These are phyloP conservation scores for Xylaria venustula DNA, from an alignment of 495 filamentous ascomycete species.

Conservation along the genomic window DNA sequence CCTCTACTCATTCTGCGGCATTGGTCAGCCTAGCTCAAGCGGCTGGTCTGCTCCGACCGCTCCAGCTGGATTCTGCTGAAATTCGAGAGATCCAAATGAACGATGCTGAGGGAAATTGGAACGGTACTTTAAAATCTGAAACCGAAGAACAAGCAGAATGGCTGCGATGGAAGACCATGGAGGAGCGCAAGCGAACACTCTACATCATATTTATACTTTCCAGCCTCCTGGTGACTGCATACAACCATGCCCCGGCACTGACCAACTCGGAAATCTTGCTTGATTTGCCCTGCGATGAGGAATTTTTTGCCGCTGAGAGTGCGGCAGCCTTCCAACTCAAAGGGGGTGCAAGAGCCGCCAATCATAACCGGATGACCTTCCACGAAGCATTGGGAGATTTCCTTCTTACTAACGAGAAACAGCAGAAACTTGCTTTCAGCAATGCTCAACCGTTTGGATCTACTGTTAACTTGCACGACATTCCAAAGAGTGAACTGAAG, in stretches of 20 bases:
- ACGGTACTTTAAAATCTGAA: slow-evolving; percentile 42
- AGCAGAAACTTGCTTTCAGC: slow-evolving; percentile 50
- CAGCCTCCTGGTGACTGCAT: slow-evolving; percentile 86
- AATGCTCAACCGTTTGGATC: slow-evolving; percentile 48
- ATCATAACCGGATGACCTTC: slow-evolving; percentile 69
- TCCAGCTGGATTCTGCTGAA: slow-evolving; percentile 39
- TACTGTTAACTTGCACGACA: slow-evolving; percentile 40
- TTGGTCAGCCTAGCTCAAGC: slow-evolving; percentile 88
- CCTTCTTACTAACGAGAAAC: slow-evolving; percentile 75
- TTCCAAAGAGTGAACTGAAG: slow-evolving; percentile 64
- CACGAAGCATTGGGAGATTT: slow-evolving; percentile 74
- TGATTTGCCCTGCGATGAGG: slow-evolving; percentile 91
- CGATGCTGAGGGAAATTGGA: slow-evolving; percentile 51
- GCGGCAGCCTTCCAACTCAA: slow-evolving; percentile 73
- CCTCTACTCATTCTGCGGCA: slow-evolving; percentile 85
- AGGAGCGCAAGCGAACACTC: slow-evolving; percentile 92
- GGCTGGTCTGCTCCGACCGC: slow-evolving; percentile 67
- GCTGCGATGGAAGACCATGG: slow-evolving; percentile 81
- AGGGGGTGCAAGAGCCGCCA: slow-evolving; percentile 65
- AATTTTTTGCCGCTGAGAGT: slow-evolving; percentile 83
- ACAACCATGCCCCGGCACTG: slow-evolving; percentile 85
- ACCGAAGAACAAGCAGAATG: slow-evolving; percentile 78
- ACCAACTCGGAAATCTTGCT: slow-evolving; percentile 93
- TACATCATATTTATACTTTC: slow-evolving; percentile 90
- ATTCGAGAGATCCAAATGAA: slow-evolving; percentile 40